A percentile compares a stretch with the other conserved stretches of the same genome.
phyloP scores from a whole-genome alignment of 2,329 filamentous ascomycete genomes.

The Pseudophaeomoniella oleicola region DNA sequence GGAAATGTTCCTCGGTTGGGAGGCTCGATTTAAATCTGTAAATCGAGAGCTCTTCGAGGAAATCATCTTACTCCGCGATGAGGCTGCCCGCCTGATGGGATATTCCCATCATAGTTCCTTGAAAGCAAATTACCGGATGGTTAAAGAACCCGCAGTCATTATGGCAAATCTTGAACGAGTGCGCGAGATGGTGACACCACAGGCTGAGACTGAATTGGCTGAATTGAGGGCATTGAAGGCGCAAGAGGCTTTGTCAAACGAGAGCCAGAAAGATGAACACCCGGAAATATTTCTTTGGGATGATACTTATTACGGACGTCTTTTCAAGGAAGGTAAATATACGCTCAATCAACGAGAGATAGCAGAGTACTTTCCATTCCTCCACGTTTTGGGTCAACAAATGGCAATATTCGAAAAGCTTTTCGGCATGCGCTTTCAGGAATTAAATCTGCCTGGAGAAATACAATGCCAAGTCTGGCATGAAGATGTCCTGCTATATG shows the following conservation, averaged over 20 bases:
- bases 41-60: slow-evolving; percentile 64
- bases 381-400: slow-evolving; percentile 61
- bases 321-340: slow-evolving; percentile 70
- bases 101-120: slow-evolving; percentile 66
- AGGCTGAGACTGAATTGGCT: slow-evolving; percentile 55
- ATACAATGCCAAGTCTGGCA: slow-evolving; percentile 59
- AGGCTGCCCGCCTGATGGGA: slow-evolving; percentile 61
- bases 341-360: slow-evolving; percentile 67
- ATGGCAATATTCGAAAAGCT: slow-evolving; percentile 70
- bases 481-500: slow-evolving; percentile 67
- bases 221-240: slow-evolving; percentile 63
- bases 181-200: slow-evolving; percentile 49
- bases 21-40: slow-evolving; percentile 14
- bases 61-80: slow-evolving; percentile 59
- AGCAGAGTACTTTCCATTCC: slow-evolving; percentile 70
- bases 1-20: neutral
- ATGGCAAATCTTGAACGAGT: slow-evolving; percentile 60
- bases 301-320: slow-evolving; percentile 61
- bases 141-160: slow-evolving; percentile 58
- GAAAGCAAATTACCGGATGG: slow-evolving; percentile 73
- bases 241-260: slow-evolving; percentile 39
- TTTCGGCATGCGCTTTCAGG: slow-evolving; percentile 65
- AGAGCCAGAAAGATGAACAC: slow-evolving; percentile 44
- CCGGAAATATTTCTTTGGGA: slow-evolving; percentile 64
- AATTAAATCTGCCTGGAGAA: slow-evolving; percentile 34